Evolutionary conservation across 2,329 filamentous ascomycete species (phyloP), one percentile per base, ranked within the genome.

Genomic region (Sporothrix inflata): DNA sequence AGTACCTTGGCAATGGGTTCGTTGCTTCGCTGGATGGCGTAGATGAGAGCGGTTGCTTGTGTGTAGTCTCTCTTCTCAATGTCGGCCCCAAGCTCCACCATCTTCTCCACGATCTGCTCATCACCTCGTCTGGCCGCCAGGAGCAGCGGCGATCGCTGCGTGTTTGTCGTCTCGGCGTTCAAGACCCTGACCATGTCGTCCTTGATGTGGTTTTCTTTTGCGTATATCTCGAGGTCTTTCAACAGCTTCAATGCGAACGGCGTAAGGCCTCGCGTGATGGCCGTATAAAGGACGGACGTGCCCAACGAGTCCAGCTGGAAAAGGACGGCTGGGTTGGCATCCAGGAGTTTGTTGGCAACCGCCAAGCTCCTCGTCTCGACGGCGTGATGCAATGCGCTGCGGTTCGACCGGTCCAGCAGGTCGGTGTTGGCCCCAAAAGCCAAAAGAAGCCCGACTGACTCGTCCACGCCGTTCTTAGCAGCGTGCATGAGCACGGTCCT

Each of bases 401-500:
- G 45, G 19, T 38, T 51, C 27, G 30, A 51, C 65, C 42, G 45
- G 27, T 67, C 65, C 12, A 67, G 45, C 45, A 21, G 5, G 27
- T 53, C 65, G 14, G 65, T 67, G 45, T 34, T 53, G 27, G 65
- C 65, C 19, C 65, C 65, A 21, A 51, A 49, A 4, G 65, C 45
- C 24, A 67, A 19, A 2, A 67, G 27, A 7, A 67, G 16, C 1
- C 65, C 65, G 19, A 67, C 45, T 2, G 65, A 34, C 24, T 34
- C 45, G 27, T 67, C 65, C 24, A 49, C 27, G 9, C 65, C 45
- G 19, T 49, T 67, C 45, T 34, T 34, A 7, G 65, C 65, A 2
- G 65, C 65, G 19, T 30, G 42, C 65, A 67, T 67, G 9, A 67
- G 45, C 42, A 51, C 45, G 8, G 65, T 67, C n/a, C 27, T 49